A percentile compares a stretch with the other conserved stretches of the same genome.
These are phyloP conservation scores for Amyloporia xantha DNA, from an alignment of 768 basidiomycete species.

Conservation along the genomic window DNA sequence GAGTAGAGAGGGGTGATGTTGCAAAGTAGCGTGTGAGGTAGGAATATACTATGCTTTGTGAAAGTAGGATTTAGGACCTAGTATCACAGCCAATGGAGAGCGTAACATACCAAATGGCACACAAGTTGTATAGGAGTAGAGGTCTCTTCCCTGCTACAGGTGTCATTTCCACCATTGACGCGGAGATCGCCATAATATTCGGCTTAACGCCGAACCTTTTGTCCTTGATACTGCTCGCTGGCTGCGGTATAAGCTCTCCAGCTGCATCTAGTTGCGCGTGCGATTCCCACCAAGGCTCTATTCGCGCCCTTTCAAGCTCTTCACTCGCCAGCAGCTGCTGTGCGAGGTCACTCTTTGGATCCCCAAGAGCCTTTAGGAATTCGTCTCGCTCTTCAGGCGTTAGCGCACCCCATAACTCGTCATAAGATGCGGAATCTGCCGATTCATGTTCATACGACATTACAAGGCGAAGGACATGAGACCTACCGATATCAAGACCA, in stretches of 20 bases:
- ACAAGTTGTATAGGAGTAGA: slow-evolving; percentile 61
- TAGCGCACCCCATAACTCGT: slow-evolving; percentile 56
- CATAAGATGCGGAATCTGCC: slow-evolving; percentile 48
- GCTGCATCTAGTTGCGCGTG: slow-evolving; percentile 6
- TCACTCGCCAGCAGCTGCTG: slow-evolving; percentile 53
- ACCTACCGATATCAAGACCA: slow-evolving; percentile 56
- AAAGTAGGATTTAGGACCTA: not conserved
- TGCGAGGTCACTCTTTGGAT: slow-evolving; percentile 57
- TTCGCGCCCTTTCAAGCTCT: slow-evolving; percentile 42
- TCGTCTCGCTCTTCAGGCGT: slow-evolving; percentile 51
- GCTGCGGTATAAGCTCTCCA: not conserved
- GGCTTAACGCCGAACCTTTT: slow-evolving; percentile 33
- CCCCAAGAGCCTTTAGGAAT: slow-evolving; percentile 51
- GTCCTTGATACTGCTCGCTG: not conserved
- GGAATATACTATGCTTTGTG: slow-evolving; percentile 57
- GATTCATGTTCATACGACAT: not conserved
- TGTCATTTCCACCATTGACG: slow-evolving; percentile 34
- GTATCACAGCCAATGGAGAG: not conserved
- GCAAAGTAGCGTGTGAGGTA: slow-evolving; percentile 59
- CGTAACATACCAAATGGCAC: slow-evolving; percentile 54
- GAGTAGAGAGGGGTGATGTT: slow-evolving; percentile 46
- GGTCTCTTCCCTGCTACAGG: slow-evolving; percentile 11
- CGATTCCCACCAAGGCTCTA: slow-evolving; percentile 72
- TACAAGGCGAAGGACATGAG: not conserved
- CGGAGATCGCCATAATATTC: slow-evolving; percentile 39